Evolutionary conservation across 2,329 filamentous ascomycete species (phyloP).

Genomic region (Fusarium sp.): DNA sequence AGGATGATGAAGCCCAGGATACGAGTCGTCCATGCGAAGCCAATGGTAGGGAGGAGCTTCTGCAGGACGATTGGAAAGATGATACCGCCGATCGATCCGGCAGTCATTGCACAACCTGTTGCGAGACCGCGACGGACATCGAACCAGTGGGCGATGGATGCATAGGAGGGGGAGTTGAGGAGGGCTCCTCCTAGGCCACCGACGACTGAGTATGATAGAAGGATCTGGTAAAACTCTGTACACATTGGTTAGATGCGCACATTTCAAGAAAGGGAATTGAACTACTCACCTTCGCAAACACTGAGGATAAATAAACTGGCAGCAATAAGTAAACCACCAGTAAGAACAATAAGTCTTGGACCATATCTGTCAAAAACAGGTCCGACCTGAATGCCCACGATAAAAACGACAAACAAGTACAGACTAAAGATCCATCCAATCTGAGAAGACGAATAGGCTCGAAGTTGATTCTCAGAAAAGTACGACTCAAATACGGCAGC

Average conservation of each 20-base stretch:
- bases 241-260: background rate
- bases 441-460: slow-evolving; percentile 71
- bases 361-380: slow-evolving; percentile 84
- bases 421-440: slow-evolving; percentile 91
- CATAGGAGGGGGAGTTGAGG: slow-evolving; percentile 81
- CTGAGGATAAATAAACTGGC: slow-evolving; percentile 75
- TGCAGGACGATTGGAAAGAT: slow-evolving; percentile 66
- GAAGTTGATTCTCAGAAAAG: slow-evolving; percentile 77
- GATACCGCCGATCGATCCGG: slow-evolving; percentile 77
- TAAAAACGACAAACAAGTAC: slow-evolving; percentile 84
- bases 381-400: slow-evolving; percentile 84
- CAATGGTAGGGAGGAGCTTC: slow-evolving; percentile 59
- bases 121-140: slow-evolving; percentile 77
- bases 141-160: slow-evolving; percentile 84
- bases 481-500: slow-evolving; percentile 74
- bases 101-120: slow-evolving; percentile 83
- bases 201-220: slow-evolving; percentile 79
- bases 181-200: slow-evolving; percentile 79
- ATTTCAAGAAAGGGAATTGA: background rate
- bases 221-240: slow-evolving; percentile 78
- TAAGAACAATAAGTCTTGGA: slow-evolving; percentile 72
- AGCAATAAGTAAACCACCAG: slow-evolving; percentile 72
- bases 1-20: slow-evolving; percentile 64
- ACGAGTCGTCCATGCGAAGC: slow-evolving; percentile 63
- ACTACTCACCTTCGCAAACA: slow-evolving; percentile 62